These are phyloP conservation scores for Talaromyces sp. DNA, from an alignment of 2,329 filamentous ascomycete species.

Conservation along the genomic window DNA sequence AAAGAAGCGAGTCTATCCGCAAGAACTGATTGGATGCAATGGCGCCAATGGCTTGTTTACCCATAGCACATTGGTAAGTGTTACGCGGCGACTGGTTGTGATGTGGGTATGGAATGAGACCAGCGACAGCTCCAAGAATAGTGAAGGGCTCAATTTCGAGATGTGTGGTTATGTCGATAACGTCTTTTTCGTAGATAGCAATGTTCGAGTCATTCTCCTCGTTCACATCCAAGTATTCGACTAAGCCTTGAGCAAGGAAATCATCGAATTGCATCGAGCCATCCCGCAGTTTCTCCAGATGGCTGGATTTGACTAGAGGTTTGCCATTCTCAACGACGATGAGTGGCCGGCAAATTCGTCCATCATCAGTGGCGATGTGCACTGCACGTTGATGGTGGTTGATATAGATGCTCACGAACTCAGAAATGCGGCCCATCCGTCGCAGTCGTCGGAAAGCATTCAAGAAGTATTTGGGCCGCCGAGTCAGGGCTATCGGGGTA, in stretches of 20 bases:
- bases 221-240: constrained; percentile 97
- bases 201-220: constrained; percentile 97
- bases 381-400: constrained; percentile 90
- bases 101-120: constrained; percentile 94
- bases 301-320: constrained; percentile 73
- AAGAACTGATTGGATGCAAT: constrained; percentile 98
- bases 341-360: constrained; percentile 89
- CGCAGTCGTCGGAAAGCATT: constrained; percentile 81
- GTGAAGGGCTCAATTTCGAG: constrained; percentile 98
- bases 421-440: constrained; percentile 85
- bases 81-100: constrained; percentile 99
- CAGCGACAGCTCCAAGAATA: constrained; percentile 89
- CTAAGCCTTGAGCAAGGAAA: constrained; percentile 81
- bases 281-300: constrained; percentile 76
- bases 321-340: constrained; percentile 90
- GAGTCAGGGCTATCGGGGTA: constrained; percentile 83
- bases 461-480: constrained; percentile 81
- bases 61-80: constrained; percentile 99
- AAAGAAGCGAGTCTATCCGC: constrained; percentile 91
- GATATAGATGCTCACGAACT: constrained; percentile 94
- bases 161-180: constrained; percentile 81
- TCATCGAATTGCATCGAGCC: constrained; percentile 90
- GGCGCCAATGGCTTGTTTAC: constrained; percentile 98
- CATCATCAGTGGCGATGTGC: constrained; percentile 95
- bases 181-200: constrained; percentile 80